Evolutionary conservation across 768 basidiomycete species (phyloP), one percentile per base, ranked within the genome.

Genomic region (Tricholoma furcatifolium): DNA sequence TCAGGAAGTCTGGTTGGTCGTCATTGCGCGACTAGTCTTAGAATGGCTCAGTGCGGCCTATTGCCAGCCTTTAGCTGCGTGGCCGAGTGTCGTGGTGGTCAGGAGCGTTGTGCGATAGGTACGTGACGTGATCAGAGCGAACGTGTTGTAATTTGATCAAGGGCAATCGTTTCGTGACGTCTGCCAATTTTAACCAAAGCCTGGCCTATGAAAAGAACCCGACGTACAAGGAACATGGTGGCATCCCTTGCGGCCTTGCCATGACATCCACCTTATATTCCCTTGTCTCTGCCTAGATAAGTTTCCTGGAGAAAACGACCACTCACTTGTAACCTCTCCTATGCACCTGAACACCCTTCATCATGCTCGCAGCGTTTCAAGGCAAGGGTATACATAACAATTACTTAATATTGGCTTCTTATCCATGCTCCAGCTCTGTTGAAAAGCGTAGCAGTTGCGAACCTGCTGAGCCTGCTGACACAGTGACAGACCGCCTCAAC

Each of bases 401-500:
- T 21, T 24, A 11, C 20, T 35, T 12, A 17, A 24, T 31, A 9
- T 2, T 21, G 8, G 15, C 17, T 6, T 34, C 12, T 43, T 6
- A 34, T 11, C n/a, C 23, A 6, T 4, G 15, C 9, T 17, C 30
- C 6, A 38, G 20, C 27, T 3, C 14, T 45, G 11, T 23, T 8
- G 10, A 31, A 38, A 43, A 41, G 21, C 46, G 53, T 8, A 24
- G 20, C 9, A 34, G 44, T 44, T 75, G 74, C 54, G 70, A 72
- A 58, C 70, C 70, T 15, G 73, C 86, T 18, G 73, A 83, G 58
- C 85, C 88, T 6, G 68, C 74, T 6, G 71, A 79, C 38, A 81
- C 83, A 31, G 81, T 85, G 17, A 84, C 87, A 3, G 78, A 83
- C 63, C 80, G 86, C 17, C 65, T 91, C 52, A 88, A 91, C 64